Evolutionary conservation across 169 alveolate genomes (phyloP).

Genomic region (Babesia gibsoni): DNA sequence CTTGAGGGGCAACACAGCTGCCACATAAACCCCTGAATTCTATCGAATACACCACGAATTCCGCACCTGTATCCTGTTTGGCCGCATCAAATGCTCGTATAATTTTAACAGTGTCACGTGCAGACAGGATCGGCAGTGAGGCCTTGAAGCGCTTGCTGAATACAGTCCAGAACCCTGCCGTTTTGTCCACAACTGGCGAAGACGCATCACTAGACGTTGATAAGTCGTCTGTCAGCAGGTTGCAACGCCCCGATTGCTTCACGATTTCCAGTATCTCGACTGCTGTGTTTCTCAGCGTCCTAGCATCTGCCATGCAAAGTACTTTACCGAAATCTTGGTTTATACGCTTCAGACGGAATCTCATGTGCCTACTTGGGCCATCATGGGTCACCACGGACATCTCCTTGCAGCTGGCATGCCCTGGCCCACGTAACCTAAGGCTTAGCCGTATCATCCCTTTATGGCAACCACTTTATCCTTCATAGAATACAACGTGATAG

Average conservation of each 20-base stretch:
- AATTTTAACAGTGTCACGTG: constrained; percentile 19
- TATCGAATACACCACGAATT: background rate
- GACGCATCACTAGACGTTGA: background rate
- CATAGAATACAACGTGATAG: background rate
- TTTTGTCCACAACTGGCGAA: background rate
- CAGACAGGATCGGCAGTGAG: constrained; percentile 22
- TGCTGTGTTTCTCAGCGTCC: constrained; percentile 32
- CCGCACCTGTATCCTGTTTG: constrained; percentile 50
- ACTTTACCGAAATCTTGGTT: constrained; percentile 50
- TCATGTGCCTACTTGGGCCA: constrained; percentile 43
- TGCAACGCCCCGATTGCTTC: background rate
- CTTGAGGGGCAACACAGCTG: constrained; percentile 26
- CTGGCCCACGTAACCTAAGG: constrained; percentile 38
- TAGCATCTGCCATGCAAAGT: constrained; percentile 44
- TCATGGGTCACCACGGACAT: constrained; percentile 47
- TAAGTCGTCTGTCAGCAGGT: background rate
- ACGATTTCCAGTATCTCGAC: constrained; percentile 22
- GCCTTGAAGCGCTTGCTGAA: constrained; percentile 60
- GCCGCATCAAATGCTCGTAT: constrained; percentile 39
- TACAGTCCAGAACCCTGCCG: constrained; percentile 60
- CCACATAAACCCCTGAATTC: constrained; percentile 52
- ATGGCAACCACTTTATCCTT: background rate
- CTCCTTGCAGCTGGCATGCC: constrained; percentile 52
- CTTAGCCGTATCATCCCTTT: constrained; percentile 2
- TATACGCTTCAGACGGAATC: constrained; percentile 44